These are phyloP conservation scores for Solanum boliviense DNA, from an alignment of 257 asterid species.

Conservation along the genomic window DNA sequence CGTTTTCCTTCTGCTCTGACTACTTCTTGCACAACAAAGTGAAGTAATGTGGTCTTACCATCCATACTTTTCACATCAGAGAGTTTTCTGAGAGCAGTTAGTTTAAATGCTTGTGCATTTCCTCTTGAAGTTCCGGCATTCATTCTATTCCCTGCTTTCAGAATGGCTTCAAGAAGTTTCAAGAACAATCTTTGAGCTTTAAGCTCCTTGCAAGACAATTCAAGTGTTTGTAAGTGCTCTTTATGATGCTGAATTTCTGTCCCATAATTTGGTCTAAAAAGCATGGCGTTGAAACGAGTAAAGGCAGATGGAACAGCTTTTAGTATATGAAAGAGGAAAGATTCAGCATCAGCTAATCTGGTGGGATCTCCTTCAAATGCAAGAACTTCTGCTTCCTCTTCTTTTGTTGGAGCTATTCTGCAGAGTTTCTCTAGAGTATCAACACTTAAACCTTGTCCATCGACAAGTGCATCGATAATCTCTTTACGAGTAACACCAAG, in stretches of 20 bases:
- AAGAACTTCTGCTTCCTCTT: slow-evolving; percentile 50
- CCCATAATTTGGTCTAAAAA: slow-evolving; percentile 46
- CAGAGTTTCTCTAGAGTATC: slow-evolving; percentile 67
- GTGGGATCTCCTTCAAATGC: slow-evolving; percentile 67
- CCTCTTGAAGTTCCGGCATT: slow-evolving; percentile 88
- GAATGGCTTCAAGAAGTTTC: slow-evolving; percentile 81
- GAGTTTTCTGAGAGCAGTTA: slow-evolving; percentile 64
- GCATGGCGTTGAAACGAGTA: slow-evolving; percentile 60
- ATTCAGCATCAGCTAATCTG: slow-evolving; percentile 74
- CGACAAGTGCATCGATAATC: slow-evolving; percentile 46
- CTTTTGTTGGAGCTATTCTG: slow-evolving; percentile 55
- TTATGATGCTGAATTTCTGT: slow-evolving; percentile 36
- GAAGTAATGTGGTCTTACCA: slow-evolving; percentile 77
- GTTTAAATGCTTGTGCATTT: slow-evolving; percentile 77
- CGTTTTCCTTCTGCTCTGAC: slow-evolving; percentile 91
- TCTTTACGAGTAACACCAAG: slow-evolving; percentile 47
- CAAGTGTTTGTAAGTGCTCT: slow-evolving; percentile 41
- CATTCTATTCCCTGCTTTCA: slow-evolving; percentile 80
- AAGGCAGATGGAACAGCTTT: slow-evolving; percentile 79
- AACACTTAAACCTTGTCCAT: slow-evolving; percentile 50
- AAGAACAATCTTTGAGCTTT: slow-evolving; percentile 66
- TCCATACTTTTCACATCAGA: slow-evolving; percentile 86
- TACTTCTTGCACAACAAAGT: slow-evolving; percentile 84
- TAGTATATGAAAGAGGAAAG: slow-evolving; percentile 77
- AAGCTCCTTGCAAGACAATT: slow-evolving; percentile 65